phyloP scores from a whole-genome alignment of 768 basidiomycete species.

The Artomyces pyxidatus region DNA sequence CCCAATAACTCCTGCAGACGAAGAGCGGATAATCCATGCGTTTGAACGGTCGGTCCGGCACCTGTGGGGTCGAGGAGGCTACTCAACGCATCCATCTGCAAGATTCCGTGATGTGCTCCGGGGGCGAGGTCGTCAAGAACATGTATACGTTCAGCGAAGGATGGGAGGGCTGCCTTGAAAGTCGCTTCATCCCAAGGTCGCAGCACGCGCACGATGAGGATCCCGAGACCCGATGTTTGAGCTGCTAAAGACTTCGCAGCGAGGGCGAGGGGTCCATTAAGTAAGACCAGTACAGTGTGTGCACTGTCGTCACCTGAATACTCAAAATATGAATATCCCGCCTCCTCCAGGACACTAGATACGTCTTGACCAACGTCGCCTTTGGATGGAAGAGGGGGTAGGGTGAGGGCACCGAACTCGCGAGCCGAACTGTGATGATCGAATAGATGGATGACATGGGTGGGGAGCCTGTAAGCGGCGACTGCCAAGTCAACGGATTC shows the following conservation, averaged over 20 bases:
- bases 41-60: conserved; percentile 36
- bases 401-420: conserved; percentile 55
- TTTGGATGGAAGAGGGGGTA: conserved; percentile 29
- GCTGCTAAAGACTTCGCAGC: conserved; percentile 44
- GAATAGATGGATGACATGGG: conserved; percentile 83
- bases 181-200: conserved; percentile 73
- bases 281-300: conserved; percentile 54
- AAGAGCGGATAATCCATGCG: conserved; percentile 51
- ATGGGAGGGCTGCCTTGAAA: conserved; percentile 53
- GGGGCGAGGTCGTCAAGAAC: conserved; percentile 76
- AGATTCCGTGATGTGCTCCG: conserved; percentile 47
- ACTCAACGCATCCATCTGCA: conserved; percentile 69
- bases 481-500: conserved; percentile 73
- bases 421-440: conserved; percentile 78
- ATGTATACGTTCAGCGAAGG: conserved; percentile 48
- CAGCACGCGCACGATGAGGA: conserved; percentile 69
- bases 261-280: conserved; percentile 74
- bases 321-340: conserved; percentile 71
- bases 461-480: conserved; percentile 63
- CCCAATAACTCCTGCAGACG: conserved; percentile 45
- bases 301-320: conserved; percentile 63
- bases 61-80: conserved; percentile 36
- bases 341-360: conserved; percentile 40
- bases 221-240: conserved; percentile 43
- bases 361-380: conserved; percentile 27